Conservation (phyloP, 495 filamentous ascomycete species). For the Tetracladium marchalianum region DNA sequence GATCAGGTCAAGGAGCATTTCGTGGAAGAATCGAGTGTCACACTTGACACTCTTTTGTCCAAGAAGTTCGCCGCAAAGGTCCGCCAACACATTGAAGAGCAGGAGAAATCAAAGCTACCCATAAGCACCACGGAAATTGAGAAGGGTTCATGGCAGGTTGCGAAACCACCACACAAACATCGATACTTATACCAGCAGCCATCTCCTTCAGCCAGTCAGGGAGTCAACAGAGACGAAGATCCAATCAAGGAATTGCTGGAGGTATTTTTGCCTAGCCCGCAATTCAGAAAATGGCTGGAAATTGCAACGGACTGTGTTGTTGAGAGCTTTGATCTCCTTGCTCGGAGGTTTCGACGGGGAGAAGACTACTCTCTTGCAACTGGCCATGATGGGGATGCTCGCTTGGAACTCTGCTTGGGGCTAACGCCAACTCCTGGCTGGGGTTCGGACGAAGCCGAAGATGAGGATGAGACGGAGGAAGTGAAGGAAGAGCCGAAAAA, state of each 20-base stretch:
- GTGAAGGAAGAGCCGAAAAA: slow-evolving; percentile 28
- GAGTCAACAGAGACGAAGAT: slow-evolving; percentile 21
- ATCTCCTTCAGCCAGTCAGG: slow-evolving; percentile 1
- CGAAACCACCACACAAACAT: slow-evolving; percentile 89
- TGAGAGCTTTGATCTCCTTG: slow-evolving; percentile 58
- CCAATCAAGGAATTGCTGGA: slow-evolving; percentile 70
- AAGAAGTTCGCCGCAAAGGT: slow-evolving; percentile 64
- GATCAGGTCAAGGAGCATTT: slow-evolving; percentile 74
- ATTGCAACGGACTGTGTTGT: slow-evolving; percentile 64
- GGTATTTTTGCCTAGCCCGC: slow-evolving; percentile 66
- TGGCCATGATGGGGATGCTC: slow-evolving; percentile 66
- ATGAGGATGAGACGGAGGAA: slow-evolving; percentile 35
- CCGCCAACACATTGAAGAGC: slow-evolving; percentile 53
- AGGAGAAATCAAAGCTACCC: slow-evolving; percentile 42
- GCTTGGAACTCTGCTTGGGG: slow-evolving; percentile 77
- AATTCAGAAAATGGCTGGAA: slow-evolving; percentile 86
- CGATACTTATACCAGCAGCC: slow-evolving; percentile 74
- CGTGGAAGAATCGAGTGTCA: slow-evolving; percentile 69
- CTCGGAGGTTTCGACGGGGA: slow-evolving; percentile 75
- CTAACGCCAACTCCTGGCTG: slow-evolving; percentile 76
- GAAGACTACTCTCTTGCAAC: slow-evolving; percentile 90
- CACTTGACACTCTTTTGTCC: slow-evolving; percentile 65
- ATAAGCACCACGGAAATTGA: slow-evolving; percentile 47
- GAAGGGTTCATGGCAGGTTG: slow-evolving; percentile 57
- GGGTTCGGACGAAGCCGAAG: slow-evolving; percentile 58